A percentile compares a stretch with the other conserved stretches of the same genome.
Conservation (phyloP, 495 filamentous ascomycete species). For the Penicillium macrosclerotiorum region DNA sequence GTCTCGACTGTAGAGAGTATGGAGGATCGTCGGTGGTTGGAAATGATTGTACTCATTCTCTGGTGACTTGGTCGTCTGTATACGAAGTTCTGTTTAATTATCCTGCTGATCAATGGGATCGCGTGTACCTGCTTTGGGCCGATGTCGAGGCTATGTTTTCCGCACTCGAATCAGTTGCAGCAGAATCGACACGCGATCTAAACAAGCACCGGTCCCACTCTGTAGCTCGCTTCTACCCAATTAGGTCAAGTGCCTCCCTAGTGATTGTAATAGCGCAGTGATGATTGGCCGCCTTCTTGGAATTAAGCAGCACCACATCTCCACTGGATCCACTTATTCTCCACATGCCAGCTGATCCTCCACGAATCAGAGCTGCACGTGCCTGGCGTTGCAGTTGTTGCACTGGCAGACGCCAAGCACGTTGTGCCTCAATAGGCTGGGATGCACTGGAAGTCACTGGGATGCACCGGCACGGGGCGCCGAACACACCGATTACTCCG, state of each 20-base stretch:
- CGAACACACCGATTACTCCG: constrained; percentile 2
- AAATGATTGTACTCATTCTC: too few species aligned
- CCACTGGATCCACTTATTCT: constrained; percentile 7
- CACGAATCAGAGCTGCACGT: constrained; percentile 39
- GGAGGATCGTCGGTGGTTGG: too few species aligned
- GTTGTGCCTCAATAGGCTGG: constrained; percentile 38
- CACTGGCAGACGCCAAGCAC: constrained; percentile 27
- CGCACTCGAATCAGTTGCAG: constrained; percentile 1
- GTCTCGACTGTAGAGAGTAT: too few species aligned
- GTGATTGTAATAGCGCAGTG: constrained; percentile 2
- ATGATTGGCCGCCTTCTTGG: constrained; percentile 10
- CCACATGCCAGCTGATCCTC: constrained; percentile 1
- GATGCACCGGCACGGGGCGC: not conserved
- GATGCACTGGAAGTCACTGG: constrained; percentile 5
- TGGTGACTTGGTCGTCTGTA: not conserved
- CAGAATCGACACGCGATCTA: constrained; percentile 3
- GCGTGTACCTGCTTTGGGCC: constrained; percentile 9
- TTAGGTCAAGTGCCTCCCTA: not conserved
- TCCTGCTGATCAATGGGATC: constrained; percentile 5
- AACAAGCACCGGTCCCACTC: not conserved
- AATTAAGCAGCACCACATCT: constrained; percentile 21
- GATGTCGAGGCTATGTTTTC: constrained; percentile 9
- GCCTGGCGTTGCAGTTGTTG: constrained; percentile 21
- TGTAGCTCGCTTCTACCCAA: not conserved
- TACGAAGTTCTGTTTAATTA: not conserved